A percentile compares a stretch with the other conserved stretches of the same genome.
Evolutionary conservation across 257 asterid genomes (phyloP).

Genomic region (Rehmannia glutinosa): DNA sequence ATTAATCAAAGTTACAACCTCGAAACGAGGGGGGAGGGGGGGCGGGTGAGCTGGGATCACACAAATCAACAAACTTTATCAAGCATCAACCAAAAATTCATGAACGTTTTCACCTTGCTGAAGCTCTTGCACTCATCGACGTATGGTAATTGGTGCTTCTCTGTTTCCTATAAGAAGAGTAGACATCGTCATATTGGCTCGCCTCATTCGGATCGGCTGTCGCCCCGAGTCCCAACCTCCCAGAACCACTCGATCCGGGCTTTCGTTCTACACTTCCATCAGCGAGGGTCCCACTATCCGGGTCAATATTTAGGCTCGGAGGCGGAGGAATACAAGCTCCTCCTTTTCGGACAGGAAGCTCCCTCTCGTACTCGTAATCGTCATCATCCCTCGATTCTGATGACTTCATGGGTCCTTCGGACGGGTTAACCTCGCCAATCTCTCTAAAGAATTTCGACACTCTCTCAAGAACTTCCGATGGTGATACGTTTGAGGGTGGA

Average conservation of each 20-base stretch:
- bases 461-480: constrained; percentile 79
- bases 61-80: not conserved
- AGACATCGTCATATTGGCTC: constrained; percentile 91
- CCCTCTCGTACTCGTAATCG: constrained; percentile 67
- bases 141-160: constrained; percentile 53
- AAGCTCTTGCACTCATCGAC: constrained; percentile 79
- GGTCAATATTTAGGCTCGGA: constrained; percentile 55
- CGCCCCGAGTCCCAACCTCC: constrained; percentile 87
- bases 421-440: constrained; percentile 90
- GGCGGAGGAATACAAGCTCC: constrained; percentile 98
- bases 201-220: constrained; percentile 68
- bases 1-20: not conserved
- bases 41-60: too few relatives aligned
- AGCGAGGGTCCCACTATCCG: constrained; percentile 48
- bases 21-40: not conserved
- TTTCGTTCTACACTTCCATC: constrained; percentile 75
- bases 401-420: constrained; percentile 77
- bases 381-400: constrained; percentile 50
- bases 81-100: not conserved
- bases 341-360: constrained; percentile 63
- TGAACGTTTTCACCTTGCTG: constrained; percentile 36
- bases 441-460: constrained; percentile 90
- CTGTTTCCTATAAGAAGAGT: constrained; percentile 84
- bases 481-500: constrained; percentile 76
- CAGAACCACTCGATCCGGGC: constrained; percentile 60